A percentile compares a stretch with the other conserved stretches of the same genome.
phyloP scores from a whole-genome alignment of 331 rosid genomes.

The Malus hybrid region DNA sequence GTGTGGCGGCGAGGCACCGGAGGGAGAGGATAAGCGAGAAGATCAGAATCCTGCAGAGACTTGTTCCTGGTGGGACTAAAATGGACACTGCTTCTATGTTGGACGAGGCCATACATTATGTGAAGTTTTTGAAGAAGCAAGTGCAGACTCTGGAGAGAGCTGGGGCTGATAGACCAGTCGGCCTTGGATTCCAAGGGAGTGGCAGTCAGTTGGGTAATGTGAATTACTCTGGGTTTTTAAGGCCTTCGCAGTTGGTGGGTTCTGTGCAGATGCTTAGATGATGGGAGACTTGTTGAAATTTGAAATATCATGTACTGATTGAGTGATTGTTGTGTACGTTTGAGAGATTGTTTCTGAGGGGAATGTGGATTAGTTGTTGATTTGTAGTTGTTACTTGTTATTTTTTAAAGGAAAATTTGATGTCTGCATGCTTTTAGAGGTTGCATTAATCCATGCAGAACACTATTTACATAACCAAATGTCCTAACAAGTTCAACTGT shows the following conservation, averaged over 20 bases:
- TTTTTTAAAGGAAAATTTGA: background rate
- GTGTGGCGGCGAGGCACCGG: constrained; percentile 84
- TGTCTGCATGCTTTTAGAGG: constrained; percentile 1
- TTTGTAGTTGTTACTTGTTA: constrained; percentile 5
- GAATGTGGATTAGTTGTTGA: background rate
- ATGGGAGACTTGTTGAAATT: constrained; percentile 3
- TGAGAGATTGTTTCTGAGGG: background rate
- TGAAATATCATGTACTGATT: background rate
- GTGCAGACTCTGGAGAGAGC: constrained; percentile 62
- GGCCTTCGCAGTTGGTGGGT: constrained; percentile 23
- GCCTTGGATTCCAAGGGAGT: constrained; percentile 18
- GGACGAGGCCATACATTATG: constrained; percentile 80
- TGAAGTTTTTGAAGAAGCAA: constrained; percentile 82
- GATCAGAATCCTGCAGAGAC: constrained; percentile 70
- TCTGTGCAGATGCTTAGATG: constrained; percentile 44
- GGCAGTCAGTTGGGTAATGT: constrained; percentile 6
- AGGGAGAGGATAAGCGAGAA: constrained; percentile 75
- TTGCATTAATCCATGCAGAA: constrained; percentile 16
- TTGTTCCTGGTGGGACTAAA: constrained; percentile 82
- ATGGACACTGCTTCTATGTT: constrained; percentile 93
- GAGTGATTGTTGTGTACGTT: background rate
- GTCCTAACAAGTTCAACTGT: background rate
- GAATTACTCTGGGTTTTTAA: constrained; percentile 33
- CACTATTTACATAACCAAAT: constrained; percentile 1
- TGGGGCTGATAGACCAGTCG: constrained; percentile 21